Conservation (phyloP, 495 filamentous ascomycete species). For the Penicillium flavigenum region DNA sequence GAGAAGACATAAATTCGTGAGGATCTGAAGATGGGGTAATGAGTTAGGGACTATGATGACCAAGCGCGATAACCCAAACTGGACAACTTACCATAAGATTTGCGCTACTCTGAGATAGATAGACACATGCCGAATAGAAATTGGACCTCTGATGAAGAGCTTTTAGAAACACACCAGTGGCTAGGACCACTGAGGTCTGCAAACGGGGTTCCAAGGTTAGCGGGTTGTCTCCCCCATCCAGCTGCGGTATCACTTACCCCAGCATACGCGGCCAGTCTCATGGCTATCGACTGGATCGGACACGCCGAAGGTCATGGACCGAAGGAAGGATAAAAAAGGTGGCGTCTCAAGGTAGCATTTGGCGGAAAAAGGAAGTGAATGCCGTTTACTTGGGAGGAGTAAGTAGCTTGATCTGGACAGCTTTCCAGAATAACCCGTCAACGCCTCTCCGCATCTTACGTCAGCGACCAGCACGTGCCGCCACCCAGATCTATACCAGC, state of each 20-base stretch:
- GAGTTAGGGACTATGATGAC: not conserved
- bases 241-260: conserved; percentile 40
- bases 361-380: conserved; percentile 14
- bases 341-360: conserved; percentile 22
- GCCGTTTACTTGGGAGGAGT: conserved; percentile 7
- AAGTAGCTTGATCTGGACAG: conserved; percentile 40
- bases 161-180: conserved; percentile 77
- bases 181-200: conserved; percentile 73
- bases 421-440: conserved; percentile 29
- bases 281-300: conserved; percentile 32
- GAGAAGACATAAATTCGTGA: conserved; percentile 84
- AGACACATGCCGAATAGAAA: conserved; percentile 96
- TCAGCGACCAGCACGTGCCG: conserved; percentile 33
- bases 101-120: conserved; percentile 91
- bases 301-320: conserved; percentile 36
- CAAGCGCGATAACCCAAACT: conserved; percentile 2
- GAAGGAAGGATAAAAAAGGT: conserved; percentile 16
- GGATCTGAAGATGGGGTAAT: conserved; percentile 55
- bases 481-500: conserved; percentile 8
- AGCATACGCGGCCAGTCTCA: conserved; percentile 55
- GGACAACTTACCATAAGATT: conserved; percentile 74
- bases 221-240: conserved; percentile 3
- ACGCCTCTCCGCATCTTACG: conserved; percentile 37
- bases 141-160: conserved; percentile 94
- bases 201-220: conserved; percentile 21